Conservation (phyloP, 768 basidiomycete genomes). For the Thelephora ganbajun region DNA sequence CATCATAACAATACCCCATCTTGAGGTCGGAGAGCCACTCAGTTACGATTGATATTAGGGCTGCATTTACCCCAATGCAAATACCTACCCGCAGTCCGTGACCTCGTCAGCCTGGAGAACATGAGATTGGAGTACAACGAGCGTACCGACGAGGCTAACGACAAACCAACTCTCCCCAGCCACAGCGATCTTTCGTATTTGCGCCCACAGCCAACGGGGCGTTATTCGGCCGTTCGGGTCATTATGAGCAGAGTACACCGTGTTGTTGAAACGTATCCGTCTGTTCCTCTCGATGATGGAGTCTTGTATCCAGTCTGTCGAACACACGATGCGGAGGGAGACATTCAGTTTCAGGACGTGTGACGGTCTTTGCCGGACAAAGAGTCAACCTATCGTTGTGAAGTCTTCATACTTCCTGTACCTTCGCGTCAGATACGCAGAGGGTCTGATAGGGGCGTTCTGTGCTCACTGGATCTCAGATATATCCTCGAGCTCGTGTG, state of each 20-base stretch:
- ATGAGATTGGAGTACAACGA: not conserved
- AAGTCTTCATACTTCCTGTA: slow-evolving; percentile 88
- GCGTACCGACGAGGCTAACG: slow-evolving; percentile 77
- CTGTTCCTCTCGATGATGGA: slow-evolving; percentile 79
- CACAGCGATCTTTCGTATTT: slow-evolving; percentile 42
- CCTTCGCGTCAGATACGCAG: no score
- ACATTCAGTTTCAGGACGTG: slow-evolving; percentile 7
- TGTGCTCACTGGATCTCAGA: no score
- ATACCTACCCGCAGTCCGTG: slow-evolving; percentile 37
- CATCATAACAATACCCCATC: slow-evolving; percentile 91
- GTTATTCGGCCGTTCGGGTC: slow-evolving; percentile 38
- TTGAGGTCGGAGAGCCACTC: slow-evolving; percentile 98
- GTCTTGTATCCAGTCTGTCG: slow-evolving; percentile 92
- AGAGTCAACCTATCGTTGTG: slow-evolving; percentile 69
- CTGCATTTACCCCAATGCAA: slow-evolving; percentile 88
- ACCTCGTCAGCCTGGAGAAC: not conserved
- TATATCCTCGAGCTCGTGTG: no score
- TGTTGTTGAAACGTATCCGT: slow-evolving; percentile 48
- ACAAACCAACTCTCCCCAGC: slow-evolving; percentile 89
- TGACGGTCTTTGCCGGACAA: slow-evolving; percentile 2
- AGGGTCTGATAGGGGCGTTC: no score
- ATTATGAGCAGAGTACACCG: slow-evolving; percentile 26
- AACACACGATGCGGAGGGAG: not conserved
- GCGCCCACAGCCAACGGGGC: slow-evolving; percentile 44
- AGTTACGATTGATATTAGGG: slow-evolving; percentile 86